Conservation (phyloP, 495 filamentous ascomycete species). For the Aspergillus kassunensis region DNA sequence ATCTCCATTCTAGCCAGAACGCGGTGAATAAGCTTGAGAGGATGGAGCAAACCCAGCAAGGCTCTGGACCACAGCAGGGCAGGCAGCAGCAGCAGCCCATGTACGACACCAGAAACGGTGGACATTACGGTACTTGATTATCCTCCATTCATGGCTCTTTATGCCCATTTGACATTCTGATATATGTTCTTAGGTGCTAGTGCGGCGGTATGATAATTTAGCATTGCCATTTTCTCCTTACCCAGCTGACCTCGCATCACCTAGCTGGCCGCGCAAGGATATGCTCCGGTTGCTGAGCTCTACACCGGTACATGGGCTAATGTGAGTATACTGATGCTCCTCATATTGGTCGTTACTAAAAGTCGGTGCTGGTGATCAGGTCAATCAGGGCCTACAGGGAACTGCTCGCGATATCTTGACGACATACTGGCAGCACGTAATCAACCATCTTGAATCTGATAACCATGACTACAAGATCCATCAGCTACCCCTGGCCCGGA, state of each 20-base stretch:
- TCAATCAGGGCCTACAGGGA: conserved; percentile 91
- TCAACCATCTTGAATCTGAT: conserved; percentile 89
- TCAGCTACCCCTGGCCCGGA: conserved; percentile 89
- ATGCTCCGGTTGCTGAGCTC: conserved; percentile 76
- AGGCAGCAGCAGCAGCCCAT: conserved; percentile 57
- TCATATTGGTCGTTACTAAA: conserved; percentile 7
- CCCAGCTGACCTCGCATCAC: conserved; percentile 14
- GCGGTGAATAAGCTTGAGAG: not conserved
- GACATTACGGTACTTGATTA: conserved; percentile 71
- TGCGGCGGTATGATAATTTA: conserved; percentile 59
- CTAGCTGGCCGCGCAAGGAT: conserved; percentile 69
- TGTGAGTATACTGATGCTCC: conserved; percentile 45
- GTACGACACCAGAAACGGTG: conserved; percentile 78
- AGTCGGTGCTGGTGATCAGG: conserved; percentile 42
- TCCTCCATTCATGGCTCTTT: not conserved
- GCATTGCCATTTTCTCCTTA: not conserved
- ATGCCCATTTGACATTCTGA: not conserved
- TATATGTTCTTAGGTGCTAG: conserved; percentile 62
- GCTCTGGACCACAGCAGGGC: conserved; percentile 52
- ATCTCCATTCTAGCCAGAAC: not conserved
- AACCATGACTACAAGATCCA: conserved; percentile 98
- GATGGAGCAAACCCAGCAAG: conserved; percentile 58
- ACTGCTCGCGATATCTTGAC: conserved; percentile 95
- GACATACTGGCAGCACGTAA: conserved; percentile 97
- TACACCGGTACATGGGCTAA: conserved; percentile 96